phyloP scores from a whole-genome alignment of 331 rosid genomes.

The Erythrophleum ivorense region DNA sequence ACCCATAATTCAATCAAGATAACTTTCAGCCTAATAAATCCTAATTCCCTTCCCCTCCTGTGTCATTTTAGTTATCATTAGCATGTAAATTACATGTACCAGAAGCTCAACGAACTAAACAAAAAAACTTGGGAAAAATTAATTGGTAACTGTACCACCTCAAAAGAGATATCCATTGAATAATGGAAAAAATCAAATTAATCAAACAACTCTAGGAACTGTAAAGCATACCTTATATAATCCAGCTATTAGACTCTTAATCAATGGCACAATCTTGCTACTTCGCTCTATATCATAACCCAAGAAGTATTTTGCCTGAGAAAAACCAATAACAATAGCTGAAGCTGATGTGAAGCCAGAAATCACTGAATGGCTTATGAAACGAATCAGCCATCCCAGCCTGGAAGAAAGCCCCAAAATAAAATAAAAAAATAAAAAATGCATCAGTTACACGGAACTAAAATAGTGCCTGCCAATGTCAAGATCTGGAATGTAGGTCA shows the following conservation, averaged over 20 bases:
- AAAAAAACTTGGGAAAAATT: slow-evolving; percentile 29
- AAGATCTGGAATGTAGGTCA: background rate
- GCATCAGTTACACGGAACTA: background rate
- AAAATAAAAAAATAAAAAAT: too few relatives aligned
- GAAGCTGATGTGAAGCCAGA: slow-evolving; percentile 98
- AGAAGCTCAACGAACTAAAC: background rate
- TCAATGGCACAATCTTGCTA: slow-evolving; percentile 89
- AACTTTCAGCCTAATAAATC: background rate
- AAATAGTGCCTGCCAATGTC: background rate
- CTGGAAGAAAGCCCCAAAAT: slow-evolving; percentile 53
- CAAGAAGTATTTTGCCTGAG: slow-evolving; percentile 90
- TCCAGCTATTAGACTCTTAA: slow-evolving; percentile 88
- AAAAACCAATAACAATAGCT: slow-evolving; percentile 92
- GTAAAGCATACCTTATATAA: slow-evolving; percentile 77
- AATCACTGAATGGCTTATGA: slow-evolving; percentile 96
- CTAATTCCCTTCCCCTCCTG: slow-evolving; percentile 1
- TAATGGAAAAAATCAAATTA: slow-evolving; percentile 32
- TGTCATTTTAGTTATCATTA: slow-evolving; percentile 16
- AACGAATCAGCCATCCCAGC: slow-evolving; percentile 98
- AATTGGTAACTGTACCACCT: slow-evolving; percentile 8
- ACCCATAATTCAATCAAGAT: slow-evolving; percentile 3
- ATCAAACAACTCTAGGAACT: background rate
- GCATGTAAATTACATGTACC: background rate
- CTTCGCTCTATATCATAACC: slow-evolving; percentile 75
- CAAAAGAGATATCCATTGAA: slow-evolving; percentile 23